Evolutionary conservation across 2,329 filamentous ascomycete genomes (phyloP).

Genomic region (Nigrospora oryzae): DNA sequence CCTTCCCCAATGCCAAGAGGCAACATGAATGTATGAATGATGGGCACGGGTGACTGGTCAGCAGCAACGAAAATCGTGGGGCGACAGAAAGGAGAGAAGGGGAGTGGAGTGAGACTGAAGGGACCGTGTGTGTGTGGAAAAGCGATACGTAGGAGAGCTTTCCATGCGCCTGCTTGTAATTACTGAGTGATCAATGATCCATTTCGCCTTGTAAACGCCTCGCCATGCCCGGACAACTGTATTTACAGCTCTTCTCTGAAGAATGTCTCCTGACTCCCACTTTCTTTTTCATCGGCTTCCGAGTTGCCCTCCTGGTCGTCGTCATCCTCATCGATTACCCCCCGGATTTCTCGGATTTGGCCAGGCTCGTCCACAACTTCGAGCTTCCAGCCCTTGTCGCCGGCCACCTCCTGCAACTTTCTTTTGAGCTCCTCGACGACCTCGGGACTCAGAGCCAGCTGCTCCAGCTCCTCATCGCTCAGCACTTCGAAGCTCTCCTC

Average conservation of each 20-base stretch:
- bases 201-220: conserved; percentile 3
- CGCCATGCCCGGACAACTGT: conserved; percentile 9
- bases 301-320: conserved; percentile 34
- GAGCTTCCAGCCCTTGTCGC: conserved; percentile 68
- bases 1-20: no score
- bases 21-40: no score
- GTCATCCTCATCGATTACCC: conserved; percentile 54
- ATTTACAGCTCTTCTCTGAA: conserved; percentile 44
- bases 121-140: no score
- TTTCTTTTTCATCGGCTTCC: conserved; percentile 13
- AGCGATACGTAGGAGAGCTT: no score
- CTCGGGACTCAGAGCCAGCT: conserved; percentile 56
- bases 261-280: conserved; percentile 39
- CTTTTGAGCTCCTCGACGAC: conserved; percentile 62
- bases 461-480: conserved; percentile 58
- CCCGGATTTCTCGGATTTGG: conserved; percentile 55
- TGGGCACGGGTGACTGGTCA: no score
- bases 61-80: no score
- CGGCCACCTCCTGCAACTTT: conserved; percentile 60
- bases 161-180: no score
- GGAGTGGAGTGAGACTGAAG: no score
- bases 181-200: no score
- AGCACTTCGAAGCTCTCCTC: conserved; percentile 54
- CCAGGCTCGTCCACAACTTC: conserved; percentile 64
- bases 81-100: no score